A percentile compares a stretch with the other conserved stretches of the same genome.
Conservation (phyloP, 2,329 filamentous ascomycete genomes). For the Calcarisporium arbuscula region DNA sequence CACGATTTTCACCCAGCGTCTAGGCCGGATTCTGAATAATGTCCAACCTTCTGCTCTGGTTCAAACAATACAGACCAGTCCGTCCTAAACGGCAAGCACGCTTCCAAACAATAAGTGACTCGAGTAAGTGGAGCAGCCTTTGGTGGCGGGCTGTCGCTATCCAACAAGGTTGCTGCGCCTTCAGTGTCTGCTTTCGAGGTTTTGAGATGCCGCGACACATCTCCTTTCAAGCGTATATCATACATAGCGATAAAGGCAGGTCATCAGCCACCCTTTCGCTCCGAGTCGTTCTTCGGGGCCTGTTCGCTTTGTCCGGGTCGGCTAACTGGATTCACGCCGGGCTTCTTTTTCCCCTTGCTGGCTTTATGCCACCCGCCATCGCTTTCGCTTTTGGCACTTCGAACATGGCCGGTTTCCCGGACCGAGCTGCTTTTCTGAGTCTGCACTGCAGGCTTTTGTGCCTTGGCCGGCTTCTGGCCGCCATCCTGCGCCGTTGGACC, state of each 20-base stretch:
- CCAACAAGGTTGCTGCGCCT: too few relatives aligned
- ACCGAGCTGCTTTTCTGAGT: slow-evolving; percentile 31
- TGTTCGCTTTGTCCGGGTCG: slow-evolving; percentile 39
- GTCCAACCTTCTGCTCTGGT: slow-evolving; percentile 9
- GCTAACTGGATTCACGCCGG: slow-evolving; percentile 27
- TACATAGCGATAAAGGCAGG: too few relatives aligned
- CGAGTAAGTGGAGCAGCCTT: too few relatives aligned
- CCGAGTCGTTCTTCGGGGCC: slow-evolving; percentile 50
- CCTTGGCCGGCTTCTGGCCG: slow-evolving; percentile 17
- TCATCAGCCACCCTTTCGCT: slow-evolving; percentile 56
- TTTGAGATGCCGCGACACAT: too few relatives aligned
- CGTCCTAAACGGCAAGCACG: too few relatives aligned
- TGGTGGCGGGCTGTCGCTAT: too few relatives aligned
- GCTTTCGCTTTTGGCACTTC: slow-evolving; percentile 49
- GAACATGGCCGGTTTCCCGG: slow-evolving; percentile 47
- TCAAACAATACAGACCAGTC: too few relatives aligned
- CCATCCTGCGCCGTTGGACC: slow-evolving; percentile 3
- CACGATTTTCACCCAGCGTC: too few relatives aligned
- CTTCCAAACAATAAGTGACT: too few relatives aligned
- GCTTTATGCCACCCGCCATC: slow-evolving; percentile 55
- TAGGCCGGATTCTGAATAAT: slow-evolving; percentile 9
- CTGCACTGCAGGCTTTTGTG: slow-evolving; percentile 11
- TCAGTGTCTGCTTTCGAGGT: too few relatives aligned
- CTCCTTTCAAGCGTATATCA: too few relatives aligned
- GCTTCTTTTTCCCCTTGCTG: slow-evolving; percentile 42